Evolutionary conservation across 75 land plant genomes (phyloP).

Genomic region (Cunninghamia lanceolata): DNA sequence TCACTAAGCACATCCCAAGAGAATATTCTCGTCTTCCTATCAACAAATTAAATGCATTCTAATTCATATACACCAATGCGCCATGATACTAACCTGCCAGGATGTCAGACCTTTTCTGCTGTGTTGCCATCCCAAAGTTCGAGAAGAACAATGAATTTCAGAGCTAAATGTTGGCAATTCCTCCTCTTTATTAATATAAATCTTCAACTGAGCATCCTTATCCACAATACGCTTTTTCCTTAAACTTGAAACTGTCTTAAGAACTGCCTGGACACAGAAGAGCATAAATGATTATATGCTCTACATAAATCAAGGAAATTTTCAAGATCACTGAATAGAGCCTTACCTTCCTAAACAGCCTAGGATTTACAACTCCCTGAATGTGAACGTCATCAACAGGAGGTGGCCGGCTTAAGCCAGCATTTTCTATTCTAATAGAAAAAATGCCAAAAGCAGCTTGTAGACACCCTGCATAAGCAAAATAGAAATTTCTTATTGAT

Average conservation of each 20-base stretch:
- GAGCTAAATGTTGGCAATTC: constrained; percentile 11
- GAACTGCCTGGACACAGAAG: constrained; percentile 21
- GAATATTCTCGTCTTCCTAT: neutral
- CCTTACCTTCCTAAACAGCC: constrained; percentile 62
- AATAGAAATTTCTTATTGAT: neutral
- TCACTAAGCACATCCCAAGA: neutral
- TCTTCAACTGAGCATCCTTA: neutral
- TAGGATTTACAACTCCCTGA: constrained; percentile 62
- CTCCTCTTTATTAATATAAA: constrained; percentile 6
- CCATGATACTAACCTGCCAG: constrained; percentile 18
- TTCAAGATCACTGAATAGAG: neutral
- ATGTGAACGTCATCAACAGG: constrained; percentile 77
- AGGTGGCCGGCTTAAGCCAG: constrained; percentile 52
- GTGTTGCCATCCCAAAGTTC: constrained; percentile 10
- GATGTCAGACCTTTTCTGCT: constrained; percentile 13
- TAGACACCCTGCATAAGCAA: constrained; percentile 51
- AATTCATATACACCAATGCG: neutral
- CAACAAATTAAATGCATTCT: neutral
- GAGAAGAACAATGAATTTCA: neutral
- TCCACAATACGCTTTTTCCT: constrained; percentile 10
- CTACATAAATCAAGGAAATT: neutral
- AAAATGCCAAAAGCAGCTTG: constrained; percentile 75
- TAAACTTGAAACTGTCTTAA: constrained; percentile 20
- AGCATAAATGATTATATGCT: neutral
- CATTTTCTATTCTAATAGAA: constrained; percentile 76